Evolutionary conservation across 2,329 filamentous ascomycete species (phyloP).

Genomic region (Phialophora macrospora): DNA sequence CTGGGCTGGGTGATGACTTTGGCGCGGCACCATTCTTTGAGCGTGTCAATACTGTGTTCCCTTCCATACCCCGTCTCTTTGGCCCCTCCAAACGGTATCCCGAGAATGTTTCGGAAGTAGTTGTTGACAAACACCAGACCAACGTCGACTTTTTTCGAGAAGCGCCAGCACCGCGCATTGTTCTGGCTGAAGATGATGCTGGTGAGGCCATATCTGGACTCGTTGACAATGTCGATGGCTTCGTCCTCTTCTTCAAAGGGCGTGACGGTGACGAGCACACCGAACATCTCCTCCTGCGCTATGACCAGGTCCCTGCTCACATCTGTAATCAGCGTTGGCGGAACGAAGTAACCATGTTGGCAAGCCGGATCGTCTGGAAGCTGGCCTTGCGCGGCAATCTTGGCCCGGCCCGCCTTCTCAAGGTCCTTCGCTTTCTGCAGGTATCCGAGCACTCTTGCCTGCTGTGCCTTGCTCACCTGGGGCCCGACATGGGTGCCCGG

Average conservation of each 20-base stretch:
- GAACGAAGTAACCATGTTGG: constrained; percentile 60
- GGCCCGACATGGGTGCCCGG: constrained; percentile 33
- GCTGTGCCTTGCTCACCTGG: constrained; percentile 30
- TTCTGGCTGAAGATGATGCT: constrained; percentile 61
- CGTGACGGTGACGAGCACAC: constrained; percentile 67
- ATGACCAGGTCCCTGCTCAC: constrained; percentile 61
- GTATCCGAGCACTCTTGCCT: constrained; percentile 40
- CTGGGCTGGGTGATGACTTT: constrained; percentile 57
- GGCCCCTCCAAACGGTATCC: constrained; percentile 70
- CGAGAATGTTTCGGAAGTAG: constrained; percentile 41
- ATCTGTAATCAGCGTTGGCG: constrained; percentile 63
- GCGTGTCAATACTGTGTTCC: constrained; percentile 61
- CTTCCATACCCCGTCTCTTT: constrained; percentile 79
- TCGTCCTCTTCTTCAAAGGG: constrained; percentile 67
- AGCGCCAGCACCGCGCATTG: constrained; percentile 56
- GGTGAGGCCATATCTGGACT: constrained; percentile 58
- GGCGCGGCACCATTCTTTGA: constrained; percentile 66
- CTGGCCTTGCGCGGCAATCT: constrained; percentile 46
- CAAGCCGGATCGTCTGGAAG: constrained; percentile 40
- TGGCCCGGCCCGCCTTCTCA: constrained; percentile 57
- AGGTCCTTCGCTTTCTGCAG: constrained; percentile 44
- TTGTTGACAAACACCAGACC: constrained; percentile 66
- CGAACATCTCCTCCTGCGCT: constrained; percentile 65
- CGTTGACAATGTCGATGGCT: constrained; percentile 61
- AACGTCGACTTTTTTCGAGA: constrained; percentile 53